These are phyloP conservation scores for Vickermania spadyakhi DNA, from an alignment of 208 protist genomes.

Conservation along the genomic window DNA sequence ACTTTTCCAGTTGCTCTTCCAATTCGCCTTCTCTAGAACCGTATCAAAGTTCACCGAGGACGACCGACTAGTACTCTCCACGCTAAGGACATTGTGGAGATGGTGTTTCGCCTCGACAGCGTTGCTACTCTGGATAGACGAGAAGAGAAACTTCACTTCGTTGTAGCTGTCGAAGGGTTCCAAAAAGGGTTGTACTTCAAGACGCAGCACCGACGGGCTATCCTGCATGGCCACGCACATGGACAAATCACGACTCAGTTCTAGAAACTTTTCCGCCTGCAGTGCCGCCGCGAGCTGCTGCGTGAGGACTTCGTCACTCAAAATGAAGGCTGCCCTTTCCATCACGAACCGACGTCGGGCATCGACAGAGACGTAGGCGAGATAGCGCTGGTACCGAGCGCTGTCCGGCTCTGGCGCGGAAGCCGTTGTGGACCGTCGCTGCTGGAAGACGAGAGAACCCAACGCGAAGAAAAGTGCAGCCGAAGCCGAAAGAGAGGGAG, in stretches of 20 bases:
- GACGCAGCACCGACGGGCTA: slow-evolving; percentile 23
- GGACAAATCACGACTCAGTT: slow-evolving; percentile 45
- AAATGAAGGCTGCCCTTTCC: slow-evolving; percentile 17
- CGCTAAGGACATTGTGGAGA: slow-evolving; percentile 33
- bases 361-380: slow-evolving; percentile 20
- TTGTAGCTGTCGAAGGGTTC: slow-evolving; percentile 43
- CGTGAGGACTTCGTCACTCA: slow-evolving; percentile 8
- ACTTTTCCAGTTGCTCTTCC: slow-evolving; percentile 40
- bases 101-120: slow-evolving; percentile 28
- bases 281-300: slow-evolving; percentile 25
- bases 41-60: slow-evolving; percentile 39
- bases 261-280: slow-evolving; percentile 16
- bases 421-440: slow-evolving; percentile 4
- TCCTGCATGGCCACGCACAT: slow-evolving; percentile 67
- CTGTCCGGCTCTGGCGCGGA: not conserved
- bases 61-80: not conserved
- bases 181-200: slow-evolving; percentile 29
- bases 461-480: slow-evolving; percentile 50
- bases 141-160: slow-evolving; percentile 67
- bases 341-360: slow-evolving; percentile 32
- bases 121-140: slow-evolving; percentile 32
- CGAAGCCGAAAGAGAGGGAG: slow-evolving; percentile 51
- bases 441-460: slow-evolving; percentile 16
- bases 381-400: not conserved
- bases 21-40: slow-evolving; percentile 50